Evolutionary conservation across 495 filamentous ascomycete genomes (phyloP), one percentile per base, ranked within the genome.

Genomic region (Penicillium cataractarum): DNA sequence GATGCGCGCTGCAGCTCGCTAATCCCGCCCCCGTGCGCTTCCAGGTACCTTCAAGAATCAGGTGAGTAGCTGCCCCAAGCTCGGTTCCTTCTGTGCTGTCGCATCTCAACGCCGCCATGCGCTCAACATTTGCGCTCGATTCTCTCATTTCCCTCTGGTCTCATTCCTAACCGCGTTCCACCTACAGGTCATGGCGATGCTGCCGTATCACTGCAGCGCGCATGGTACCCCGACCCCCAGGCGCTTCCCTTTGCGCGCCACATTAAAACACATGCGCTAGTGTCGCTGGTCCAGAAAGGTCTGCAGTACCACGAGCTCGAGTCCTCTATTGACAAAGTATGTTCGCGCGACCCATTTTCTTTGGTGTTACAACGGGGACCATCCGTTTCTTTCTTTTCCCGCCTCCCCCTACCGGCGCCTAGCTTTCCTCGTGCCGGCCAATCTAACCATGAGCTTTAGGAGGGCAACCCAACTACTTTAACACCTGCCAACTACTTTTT

Each of bases 31-130:
- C 58, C 49, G 50, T 53, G 50, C 75, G 26, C 48, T 26, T 40
- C 27, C 42, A 96, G 92, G 76, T 96, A 94, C 78, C 86, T 96
- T 66, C 85, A 93, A 78, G 92, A 96, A 84, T 90, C 88, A 80
- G 91, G 92, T 96, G 85, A 67, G 88, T 88, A 60, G 65, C 65
- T 58, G 62, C 60, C 72, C 66, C 60, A 24, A 33, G 37, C 58
- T 66, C 59, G 60, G 63, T 31, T 22, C 35, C n/a, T 48, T 57
- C 55, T 58, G 29, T 44, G 55, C 50, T 42, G 42, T 26, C 51
- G 40, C 39, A 62, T 44, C n/a, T n/a, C 44, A 48, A 21, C 50
- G 63, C 40, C 60, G 3, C 27, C 19, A 29, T 54, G 51, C 27
- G n/a, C 6, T 22, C 51, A 54, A 54, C 17, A 15, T 7, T 15